Evolutionary conservation across 23 red algal genomes (phyloP).

Genomic region (Gracilaria vermiculophylla): DNA sequence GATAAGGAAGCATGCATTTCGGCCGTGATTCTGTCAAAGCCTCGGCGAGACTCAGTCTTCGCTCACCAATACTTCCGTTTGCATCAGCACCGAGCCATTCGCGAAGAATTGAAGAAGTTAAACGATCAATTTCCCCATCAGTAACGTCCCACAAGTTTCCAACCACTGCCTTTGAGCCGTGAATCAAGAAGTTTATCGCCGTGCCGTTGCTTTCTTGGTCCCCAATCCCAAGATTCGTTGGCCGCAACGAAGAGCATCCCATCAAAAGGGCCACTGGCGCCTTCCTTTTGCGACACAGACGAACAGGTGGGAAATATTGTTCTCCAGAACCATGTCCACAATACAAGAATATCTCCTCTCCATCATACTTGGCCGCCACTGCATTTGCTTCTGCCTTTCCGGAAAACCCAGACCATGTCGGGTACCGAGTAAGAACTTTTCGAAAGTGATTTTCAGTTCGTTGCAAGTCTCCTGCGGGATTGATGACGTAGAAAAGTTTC

Average conservation of each 20-base stretch:
- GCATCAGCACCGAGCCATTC: conserved; percentile 46
- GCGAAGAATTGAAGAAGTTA: conserved; percentile 63
- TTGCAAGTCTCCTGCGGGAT: conserved; percentile 81
- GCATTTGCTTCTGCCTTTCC: conserved; percentile 32
- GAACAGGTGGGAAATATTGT: conserved; percentile 57
- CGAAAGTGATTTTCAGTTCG: conserved; percentile 65
- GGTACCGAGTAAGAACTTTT: not conserved
- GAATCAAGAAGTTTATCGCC: conserved; percentile 59
- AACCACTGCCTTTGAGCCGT: conserved; percentile 68
- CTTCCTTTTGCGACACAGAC: conserved; percentile 11
- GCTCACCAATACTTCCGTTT: not conserved
- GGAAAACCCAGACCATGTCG: conserved; percentile 40
- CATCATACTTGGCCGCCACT: conserved; percentile 3
- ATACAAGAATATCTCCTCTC: conserved; percentile 73
- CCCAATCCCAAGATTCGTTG: conserved; percentile 20
- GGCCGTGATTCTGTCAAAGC: conserved; percentile 51
- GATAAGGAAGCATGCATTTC: conserved; percentile 56
- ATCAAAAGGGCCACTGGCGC: conserved; percentile 78
- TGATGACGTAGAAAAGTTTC: conserved; percentile 72
- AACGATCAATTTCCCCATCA: conserved; percentile 86
- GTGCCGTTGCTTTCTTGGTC: conserved; percentile 61
- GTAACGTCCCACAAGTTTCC: conserved; percentile 96
- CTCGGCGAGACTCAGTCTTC: conserved; percentile 45
- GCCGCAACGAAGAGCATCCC: conserved; percentile 82
- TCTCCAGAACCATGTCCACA: conserved; percentile 92